These are phyloP conservation scores for Limonomyces culmigenus DNA, from an alignment of 1,284 basidiomycete genomes.

Conservation along the genomic window DNA sequence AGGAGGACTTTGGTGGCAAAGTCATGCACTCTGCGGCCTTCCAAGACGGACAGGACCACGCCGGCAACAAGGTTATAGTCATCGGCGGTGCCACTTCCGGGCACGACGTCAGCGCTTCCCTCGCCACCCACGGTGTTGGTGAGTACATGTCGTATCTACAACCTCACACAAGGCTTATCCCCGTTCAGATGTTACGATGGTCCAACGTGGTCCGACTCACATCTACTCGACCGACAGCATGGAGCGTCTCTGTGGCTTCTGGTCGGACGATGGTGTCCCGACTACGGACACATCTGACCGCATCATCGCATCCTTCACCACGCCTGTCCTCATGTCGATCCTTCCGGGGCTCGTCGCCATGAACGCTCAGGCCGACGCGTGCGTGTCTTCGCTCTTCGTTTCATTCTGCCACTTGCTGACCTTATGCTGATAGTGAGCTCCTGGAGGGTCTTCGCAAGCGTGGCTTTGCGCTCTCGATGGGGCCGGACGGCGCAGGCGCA, in stretches of 20 bases:
- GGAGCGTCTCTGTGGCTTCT: too few relatives aligned
- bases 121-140: constrained; percentile 26
- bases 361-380: too few relatives aligned
- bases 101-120: constrained; percentile 27
- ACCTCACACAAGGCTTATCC: not conserved
- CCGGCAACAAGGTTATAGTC: constrained; percentile 30
- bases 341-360: too few relatives aligned
- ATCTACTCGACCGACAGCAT: too few relatives aligned
- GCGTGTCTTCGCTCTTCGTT: too few relatives aligned
- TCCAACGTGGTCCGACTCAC: constrained; percentile 46
- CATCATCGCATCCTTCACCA: too few relatives aligned
- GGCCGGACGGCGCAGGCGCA: constrained; percentile 36
- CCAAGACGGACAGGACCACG: constrained; percentile 19
- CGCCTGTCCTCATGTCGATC: too few relatives aligned
- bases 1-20: constrained; percentile 21
- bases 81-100: constrained; percentile 33
- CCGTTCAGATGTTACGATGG: constrained; percentile 34
- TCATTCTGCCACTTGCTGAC: too few relatives aligned
- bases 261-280: too few relatives aligned
- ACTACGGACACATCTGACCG: too few relatives aligned
- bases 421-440: constrained; percentile 28
- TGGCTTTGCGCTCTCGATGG: constrained; percentile 41
- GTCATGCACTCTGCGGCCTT: constrained; percentile 25
- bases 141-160: constrained; percentile 5
- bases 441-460: constrained; percentile 35